phyloP scores from a whole-genome alignment of 1,284 basidiomycete genomes.

The Anthracocystis setariae region DNA sequence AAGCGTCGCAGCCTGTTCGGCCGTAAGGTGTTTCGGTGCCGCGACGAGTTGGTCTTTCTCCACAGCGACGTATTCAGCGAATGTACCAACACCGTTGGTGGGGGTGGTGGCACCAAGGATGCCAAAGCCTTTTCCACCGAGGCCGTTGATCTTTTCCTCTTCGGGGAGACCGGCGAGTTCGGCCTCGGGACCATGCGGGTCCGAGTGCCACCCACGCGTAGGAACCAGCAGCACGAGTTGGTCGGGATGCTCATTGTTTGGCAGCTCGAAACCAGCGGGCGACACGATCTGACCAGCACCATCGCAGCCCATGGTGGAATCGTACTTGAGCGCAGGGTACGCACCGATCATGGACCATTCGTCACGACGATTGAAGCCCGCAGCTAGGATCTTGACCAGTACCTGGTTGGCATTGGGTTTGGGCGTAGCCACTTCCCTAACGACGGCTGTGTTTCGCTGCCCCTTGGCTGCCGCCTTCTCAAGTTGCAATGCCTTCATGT shows the following conservation, averaged over 20 bases:
- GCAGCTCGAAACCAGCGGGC: constrained; percentile 10
- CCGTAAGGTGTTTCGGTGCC: constrained; percentile 77
- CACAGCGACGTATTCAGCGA: constrained; percentile 80
- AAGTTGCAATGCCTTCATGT: constrained; percentile 59
- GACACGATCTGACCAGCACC: constrained; percentile 70
- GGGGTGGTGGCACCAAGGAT: constrained; percentile 57
- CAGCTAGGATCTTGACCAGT: constrained; percentile 70
- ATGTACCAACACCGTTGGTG: constrained; percentile 73
- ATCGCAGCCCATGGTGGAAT: constrained; percentile 76
- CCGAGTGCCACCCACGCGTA: constrained; percentile 78
- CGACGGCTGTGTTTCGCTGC: constrained; percentile 41
- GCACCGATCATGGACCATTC: constrained; percentile 78
- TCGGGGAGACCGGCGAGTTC: constrained; percentile 38
- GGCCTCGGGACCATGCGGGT: constrained; percentile 71
- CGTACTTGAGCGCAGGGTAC: constrained; percentile 76
- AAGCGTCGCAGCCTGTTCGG: constrained; percentile 79
- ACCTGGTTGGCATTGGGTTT: constrained; percentile 38
- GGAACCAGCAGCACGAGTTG: constrained; percentile 77
- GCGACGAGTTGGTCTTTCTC: constrained; percentile 76
- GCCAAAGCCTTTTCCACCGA: constrained; percentile 59
- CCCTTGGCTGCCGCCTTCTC: constrained; percentile 49
- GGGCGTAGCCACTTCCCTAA: constrained; percentile 50
- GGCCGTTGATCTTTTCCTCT: constrained; percentile 41
- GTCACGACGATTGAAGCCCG: constrained; percentile 82
- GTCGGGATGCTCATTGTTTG: constrained; percentile 39